Percentiles rank a stretch among this genome's conserved stretches.
phyloP scores from a whole-genome alignment of 1,284 basidiomycete species.

The Cutaneotrichosporon sp. region DNA sequence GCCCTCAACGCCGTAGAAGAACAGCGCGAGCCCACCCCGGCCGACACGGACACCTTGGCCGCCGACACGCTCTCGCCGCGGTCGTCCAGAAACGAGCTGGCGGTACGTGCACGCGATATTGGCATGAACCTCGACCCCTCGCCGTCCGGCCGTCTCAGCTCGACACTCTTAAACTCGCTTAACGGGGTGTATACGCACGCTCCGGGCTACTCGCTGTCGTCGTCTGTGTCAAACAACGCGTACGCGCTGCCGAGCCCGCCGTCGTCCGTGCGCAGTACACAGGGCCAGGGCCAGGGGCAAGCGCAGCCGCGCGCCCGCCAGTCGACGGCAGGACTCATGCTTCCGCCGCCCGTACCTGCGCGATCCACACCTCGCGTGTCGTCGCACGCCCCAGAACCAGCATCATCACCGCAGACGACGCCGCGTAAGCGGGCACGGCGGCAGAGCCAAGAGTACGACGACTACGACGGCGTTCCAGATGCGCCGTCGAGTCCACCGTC shows the following conservation, averaged over 20 bases:
- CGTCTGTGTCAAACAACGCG: not conserved
- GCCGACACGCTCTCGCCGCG: not conserved
- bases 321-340: not conserved
- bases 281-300: too few relatives aligned
- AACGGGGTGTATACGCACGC: not conserved
- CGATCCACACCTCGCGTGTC: not conserved
- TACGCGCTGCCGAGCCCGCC: not conserved
- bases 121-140: not conserved
- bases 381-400: too few relatives aligned
- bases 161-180: not conserved
- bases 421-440: conserved; percentile 1
- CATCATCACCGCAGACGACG: not conserved
- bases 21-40: not conserved
- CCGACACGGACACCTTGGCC: not conserved
- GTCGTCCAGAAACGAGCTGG: not conserved
- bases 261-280: not conserved
- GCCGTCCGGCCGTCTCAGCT: not conserved
- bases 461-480: too few relatives aligned
- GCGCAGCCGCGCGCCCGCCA: not conserved
- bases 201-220: not conserved
- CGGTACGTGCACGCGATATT: not conserved
- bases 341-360: not conserved
- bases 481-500: too few relatives aligned
- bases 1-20: not conserved
- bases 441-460: not conserved